Percentiles rank a stretch among this genome's conserved stretches.
Evolutionary conservation across 2,329 filamentous ascomycete genomes (phyloP).

Genomic region (Phoma sp.): DNA sequence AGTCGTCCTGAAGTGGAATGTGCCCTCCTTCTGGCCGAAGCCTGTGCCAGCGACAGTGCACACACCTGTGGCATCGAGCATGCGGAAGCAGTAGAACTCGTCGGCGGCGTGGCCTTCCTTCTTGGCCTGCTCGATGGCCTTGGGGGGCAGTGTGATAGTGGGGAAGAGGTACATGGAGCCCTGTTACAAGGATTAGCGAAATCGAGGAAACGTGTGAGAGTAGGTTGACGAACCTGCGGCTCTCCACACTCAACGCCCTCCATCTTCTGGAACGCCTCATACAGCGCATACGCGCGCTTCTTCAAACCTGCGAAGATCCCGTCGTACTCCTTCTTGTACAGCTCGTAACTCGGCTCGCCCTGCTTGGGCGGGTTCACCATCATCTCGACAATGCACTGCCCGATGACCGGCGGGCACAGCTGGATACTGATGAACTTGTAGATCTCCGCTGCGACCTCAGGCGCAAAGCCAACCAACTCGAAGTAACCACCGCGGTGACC

Average conservation of each 20-base stretch:
- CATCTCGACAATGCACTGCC: constrained; percentile 94
- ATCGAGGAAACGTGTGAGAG: not conserved
- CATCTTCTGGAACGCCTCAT: constrained; percentile 91
- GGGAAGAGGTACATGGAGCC: constrained; percentile 99
- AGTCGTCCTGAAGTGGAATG: constrained; percentile 92
- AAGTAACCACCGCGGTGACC: constrained; percentile 98
- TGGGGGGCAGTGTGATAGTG: constrained; percentile 78
- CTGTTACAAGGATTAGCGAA: constrained; percentile 49
- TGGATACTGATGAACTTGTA: constrained; percentile 99
- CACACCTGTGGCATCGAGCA: constrained; percentile 92
- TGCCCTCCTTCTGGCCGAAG: constrained; percentile 92
- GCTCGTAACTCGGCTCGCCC: constrained; percentile 81
- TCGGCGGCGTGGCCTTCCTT: constrained; percentile 77
- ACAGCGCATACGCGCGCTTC: constrained; percentile 81
- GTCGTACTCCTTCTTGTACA: constrained; percentile 86
- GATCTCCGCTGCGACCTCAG: constrained; percentile 85
- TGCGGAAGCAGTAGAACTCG: constrained; percentile 90
- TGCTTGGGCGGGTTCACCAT: constrained; percentile 94
- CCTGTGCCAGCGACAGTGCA: constrained; percentile 92
- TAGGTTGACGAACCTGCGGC: constrained; percentile 65
- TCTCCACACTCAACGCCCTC: constrained; percentile 90
- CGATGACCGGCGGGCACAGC: constrained; percentile 92
- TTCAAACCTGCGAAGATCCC: constrained; percentile 79
- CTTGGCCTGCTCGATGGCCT: constrained; percentile 76
- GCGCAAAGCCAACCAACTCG: constrained; percentile 88